Conservation (phyloP, 495 filamentous ascomycete genomes). For the Penicillium turbatum region DNA sequence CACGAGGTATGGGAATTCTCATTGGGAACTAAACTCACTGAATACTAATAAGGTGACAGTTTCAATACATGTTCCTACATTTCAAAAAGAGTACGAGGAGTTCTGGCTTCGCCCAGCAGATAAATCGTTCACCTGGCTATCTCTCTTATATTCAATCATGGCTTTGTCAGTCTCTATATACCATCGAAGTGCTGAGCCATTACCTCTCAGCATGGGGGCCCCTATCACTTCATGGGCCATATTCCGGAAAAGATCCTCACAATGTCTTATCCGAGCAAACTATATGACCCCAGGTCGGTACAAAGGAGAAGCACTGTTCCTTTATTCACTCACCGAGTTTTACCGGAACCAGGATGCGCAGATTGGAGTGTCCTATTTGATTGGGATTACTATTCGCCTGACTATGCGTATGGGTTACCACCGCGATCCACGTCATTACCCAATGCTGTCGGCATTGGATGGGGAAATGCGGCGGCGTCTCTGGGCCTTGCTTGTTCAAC, state of each 20-base stretch:
- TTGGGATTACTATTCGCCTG: slow-evolving; percentile 37
- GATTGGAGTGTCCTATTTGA: slow-evolving; percentile 32
- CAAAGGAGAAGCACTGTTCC: slow-evolving; percentile 36
- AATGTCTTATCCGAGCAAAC: slow-evolving; percentile 34
- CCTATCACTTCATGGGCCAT: slow-evolving; percentile 17
- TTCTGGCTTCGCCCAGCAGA: slow-evolving; percentile 35
- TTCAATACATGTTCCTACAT: slow-evolving; percentile 43
- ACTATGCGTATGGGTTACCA: slow-evolving; percentile 48
- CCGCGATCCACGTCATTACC: slow-evolving; percentile 38
- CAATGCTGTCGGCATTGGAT: slow-evolving; percentile 33
- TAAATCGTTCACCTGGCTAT: slow-evolving; percentile 37
- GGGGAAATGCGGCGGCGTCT: slow-evolving; percentile 45
- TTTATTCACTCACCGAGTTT: slow-evolving; percentile 38
- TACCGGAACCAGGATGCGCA: slow-evolving; percentile 35
- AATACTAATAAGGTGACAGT: slow-evolving; percentile 19
- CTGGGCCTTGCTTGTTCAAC: slow-evolving; percentile 37
- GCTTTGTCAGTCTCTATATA: slow-evolving; percentile 29
- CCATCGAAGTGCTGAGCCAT: slow-evolving; percentile 27
- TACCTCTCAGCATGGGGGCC: slow-evolving; percentile 18
- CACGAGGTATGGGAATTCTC: slow-evolving; percentile 27
- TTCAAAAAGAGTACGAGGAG: slow-evolving; percentile 37
- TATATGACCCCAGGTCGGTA: slow-evolving; percentile 32
- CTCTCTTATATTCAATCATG: slow-evolving; percentile 33
- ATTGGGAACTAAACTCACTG: not conserved
- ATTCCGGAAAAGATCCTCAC: slow-evolving; percentile 28